phyloP scores from a whole-genome alignment of 306 rosid genomes.

The Vicia faba region DNA sequence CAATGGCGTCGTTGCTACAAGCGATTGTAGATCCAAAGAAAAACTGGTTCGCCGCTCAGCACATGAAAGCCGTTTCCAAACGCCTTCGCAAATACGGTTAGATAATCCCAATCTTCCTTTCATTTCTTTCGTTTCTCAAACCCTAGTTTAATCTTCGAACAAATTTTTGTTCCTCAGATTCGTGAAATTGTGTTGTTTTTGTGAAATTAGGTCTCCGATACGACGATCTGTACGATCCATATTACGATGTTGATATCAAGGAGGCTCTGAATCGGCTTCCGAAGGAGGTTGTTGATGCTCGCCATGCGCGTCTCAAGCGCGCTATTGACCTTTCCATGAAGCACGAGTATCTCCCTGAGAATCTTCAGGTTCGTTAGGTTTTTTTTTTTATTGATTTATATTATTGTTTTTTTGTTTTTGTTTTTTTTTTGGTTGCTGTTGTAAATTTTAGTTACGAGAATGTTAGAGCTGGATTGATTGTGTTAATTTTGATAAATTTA shows the following conservation, averaged over 20 bases:
- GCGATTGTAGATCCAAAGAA: conserved; percentile 71
- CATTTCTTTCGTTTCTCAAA: background rate
- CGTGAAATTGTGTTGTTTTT: background rate
- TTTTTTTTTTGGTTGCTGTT: background rate
- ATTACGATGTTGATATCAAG: conserved; percentile 84
- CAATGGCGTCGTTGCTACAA: conserved; percentile 73
- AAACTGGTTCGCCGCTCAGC: conserved; percentile 81
- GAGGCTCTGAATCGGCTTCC: conserved; percentile 91
- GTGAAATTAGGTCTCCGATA: conserved; percentile 74
- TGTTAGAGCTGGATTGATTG: background rate
- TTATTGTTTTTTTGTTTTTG: no score
- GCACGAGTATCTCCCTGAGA: conserved; percentile 80
- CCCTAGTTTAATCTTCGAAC: conserved; percentile 33
- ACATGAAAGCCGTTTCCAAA: conserved; percentile 74
- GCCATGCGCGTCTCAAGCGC: conserved; percentile 92
- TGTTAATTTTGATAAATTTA: background rate
- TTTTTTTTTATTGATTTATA: background rate
- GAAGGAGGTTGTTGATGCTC: conserved; percentile 85
- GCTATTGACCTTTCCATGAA: conserved; percentile 98
- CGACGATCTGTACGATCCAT: conserved; percentile 86
- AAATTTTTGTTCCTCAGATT: background rate
- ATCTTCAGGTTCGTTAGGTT: conserved; percentile 70
- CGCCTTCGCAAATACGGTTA: conserved; percentile 85
- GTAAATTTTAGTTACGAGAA: background rate
- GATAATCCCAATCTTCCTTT: background rate